Base-by-base conservation (phyloP, 148 eudicot genomes). In the Limonium bicolor region DNA sequence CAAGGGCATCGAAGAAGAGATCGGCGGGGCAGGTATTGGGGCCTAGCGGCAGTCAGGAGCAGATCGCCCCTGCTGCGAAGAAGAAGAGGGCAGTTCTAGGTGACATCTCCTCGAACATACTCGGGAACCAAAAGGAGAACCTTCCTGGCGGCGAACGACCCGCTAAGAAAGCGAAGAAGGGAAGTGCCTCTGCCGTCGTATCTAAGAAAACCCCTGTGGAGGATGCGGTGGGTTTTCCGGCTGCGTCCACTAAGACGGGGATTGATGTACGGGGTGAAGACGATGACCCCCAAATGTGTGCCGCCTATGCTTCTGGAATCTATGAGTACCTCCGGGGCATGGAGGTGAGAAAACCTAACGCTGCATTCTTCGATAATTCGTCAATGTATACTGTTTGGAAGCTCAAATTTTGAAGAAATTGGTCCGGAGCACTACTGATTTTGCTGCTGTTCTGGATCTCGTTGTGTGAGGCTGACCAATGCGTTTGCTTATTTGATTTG, bases 241-340 rank as follows among this genome's bases (percentile, higher is more conserved):
- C 23, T 8, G 20, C 18, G n/a, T n/a, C n/a, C 19, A 41, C 5
- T 9, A 17, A 17, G 42, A 36, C 10, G 14, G 71, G 62, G 42
- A 20, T 57, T 10, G 69, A 66, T 49, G 65, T 17, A 11, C 41
- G 20, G 28, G 33, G 36, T 4, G 63, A 61, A 48, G 86, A 77
- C 30, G 71, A 63, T 53, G 92, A 74, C 38, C 86, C 83, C 2
- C 86, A 83, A 50, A 68, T 88, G 92, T 80, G 92, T 48, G 67
- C 25, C n/a, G 54, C 75, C 20, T 83, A 79, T 53, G 79, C 62
- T 53, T 40, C 64, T 27, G 73, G 69, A 17, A 84, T 90, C 6
- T 80, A 90, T 46, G 70, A 58, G 4, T 90, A 90, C 39, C 82
- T 90, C 24, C 70, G 61, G 5, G 48, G 61, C 9, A 70, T 85